A percentile compares a stretch with the other conserved stretches of the same genome.
phyloP scores from a whole-genome alignment of 2,329 filamentous ascomycete genomes.

The Ceratocystis destructans region DNA sequence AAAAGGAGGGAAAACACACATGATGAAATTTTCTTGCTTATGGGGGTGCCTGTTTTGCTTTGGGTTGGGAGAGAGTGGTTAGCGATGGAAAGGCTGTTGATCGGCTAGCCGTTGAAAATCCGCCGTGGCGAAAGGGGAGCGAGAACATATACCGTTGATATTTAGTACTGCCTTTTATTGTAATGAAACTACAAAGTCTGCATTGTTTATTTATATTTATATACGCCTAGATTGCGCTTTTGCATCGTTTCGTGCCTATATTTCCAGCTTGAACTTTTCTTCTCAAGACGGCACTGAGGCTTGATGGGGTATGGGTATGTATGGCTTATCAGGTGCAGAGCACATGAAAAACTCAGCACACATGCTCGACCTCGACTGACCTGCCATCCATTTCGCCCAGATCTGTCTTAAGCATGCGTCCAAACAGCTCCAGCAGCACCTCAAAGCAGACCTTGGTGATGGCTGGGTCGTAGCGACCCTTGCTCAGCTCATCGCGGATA shows the following conservation, averaged over 20 bases:
- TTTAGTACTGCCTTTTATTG: background rate
- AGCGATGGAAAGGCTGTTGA: background rate
- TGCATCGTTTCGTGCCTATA: background rate
- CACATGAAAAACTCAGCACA: constrained; percentile 41
- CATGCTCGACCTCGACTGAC: constrained; percentile 52
- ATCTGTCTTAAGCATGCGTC: constrained; percentile 62
- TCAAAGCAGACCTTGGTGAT: constrained; percentile 81
- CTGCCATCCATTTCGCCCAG: constrained; percentile 54
- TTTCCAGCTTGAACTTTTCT: background rate
- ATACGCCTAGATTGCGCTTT: background rate
- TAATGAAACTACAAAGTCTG: constrained; percentile 10
- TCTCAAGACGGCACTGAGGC: background rate
- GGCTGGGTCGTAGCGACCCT: constrained; percentile 84
- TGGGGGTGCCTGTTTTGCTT: background rate
- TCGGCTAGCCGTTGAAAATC: background rate
- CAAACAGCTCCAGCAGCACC: constrained; percentile 76
- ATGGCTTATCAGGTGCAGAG: too few relatives aligned
- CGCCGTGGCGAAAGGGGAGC: background rate
- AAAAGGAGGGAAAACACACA: background rate
- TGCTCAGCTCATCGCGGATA: constrained; percentile 81
- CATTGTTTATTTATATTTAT: constrained; percentile 20
- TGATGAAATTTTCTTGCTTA: background rate
- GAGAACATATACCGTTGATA: background rate
- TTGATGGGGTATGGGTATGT: background rate
- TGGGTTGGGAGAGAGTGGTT: background rate